Evolutionary conservation across 1,284 basidiomycete genomes (phyloP).

Genomic region (Trichosporon faecale): DNA sequence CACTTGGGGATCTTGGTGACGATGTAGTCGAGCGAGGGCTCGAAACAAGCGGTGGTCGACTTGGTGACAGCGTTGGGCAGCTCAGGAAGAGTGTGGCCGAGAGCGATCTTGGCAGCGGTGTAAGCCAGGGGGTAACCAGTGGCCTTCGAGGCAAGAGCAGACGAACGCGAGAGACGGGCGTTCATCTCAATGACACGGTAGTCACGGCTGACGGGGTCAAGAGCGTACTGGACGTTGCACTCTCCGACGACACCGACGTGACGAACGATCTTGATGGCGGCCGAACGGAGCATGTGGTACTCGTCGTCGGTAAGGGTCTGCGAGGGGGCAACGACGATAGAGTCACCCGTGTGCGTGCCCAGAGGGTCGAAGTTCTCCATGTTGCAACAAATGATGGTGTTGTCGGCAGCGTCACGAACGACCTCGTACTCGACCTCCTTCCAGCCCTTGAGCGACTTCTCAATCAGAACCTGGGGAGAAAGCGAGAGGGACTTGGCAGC

Average conservation of each 20-base stretch:
- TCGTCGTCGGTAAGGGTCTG: conserved; percentile 97
- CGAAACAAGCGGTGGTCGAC: conserved; percentile 98
- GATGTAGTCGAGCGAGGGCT: conserved; percentile 99
- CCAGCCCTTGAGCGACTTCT: conserved; percentile 99
- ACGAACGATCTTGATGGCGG: conserved; percentile 94
- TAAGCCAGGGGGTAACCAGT: conserved; percentile 99
- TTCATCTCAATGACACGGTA: conserved; percentile 99
- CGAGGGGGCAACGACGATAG: conserved; percentile 98
- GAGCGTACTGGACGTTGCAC: conserved; percentile 89
- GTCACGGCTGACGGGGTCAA: conserved; percentile 87
- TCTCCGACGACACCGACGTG: conserved; percentile 98
- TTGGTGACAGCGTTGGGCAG: conserved; percentile 98
- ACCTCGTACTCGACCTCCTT: conserved; percentile 99
- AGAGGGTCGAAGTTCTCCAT: conserved; percentile 99
- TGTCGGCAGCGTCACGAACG: conserved; percentile 92
- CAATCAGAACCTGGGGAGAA: conserved; percentile 93
- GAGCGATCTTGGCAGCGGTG: conserved; percentile 98
- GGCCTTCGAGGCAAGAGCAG: conserved; percentile 95
- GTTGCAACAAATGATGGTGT: conserved; percentile 97
- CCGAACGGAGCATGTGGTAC: conserved; percentile 98
- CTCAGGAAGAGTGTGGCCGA: conserved; percentile 96
- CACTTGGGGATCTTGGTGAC: conserved; percentile 99
- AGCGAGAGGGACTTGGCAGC: conserved; percentile 86
- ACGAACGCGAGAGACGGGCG: conserved; percentile 70
- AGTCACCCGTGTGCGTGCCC: conserved; percentile 99